Evolutionary conservation across 1,284 basidiomycete genomes (phyloP).

Genomic region (Ustilago xerochloae): DNA sequence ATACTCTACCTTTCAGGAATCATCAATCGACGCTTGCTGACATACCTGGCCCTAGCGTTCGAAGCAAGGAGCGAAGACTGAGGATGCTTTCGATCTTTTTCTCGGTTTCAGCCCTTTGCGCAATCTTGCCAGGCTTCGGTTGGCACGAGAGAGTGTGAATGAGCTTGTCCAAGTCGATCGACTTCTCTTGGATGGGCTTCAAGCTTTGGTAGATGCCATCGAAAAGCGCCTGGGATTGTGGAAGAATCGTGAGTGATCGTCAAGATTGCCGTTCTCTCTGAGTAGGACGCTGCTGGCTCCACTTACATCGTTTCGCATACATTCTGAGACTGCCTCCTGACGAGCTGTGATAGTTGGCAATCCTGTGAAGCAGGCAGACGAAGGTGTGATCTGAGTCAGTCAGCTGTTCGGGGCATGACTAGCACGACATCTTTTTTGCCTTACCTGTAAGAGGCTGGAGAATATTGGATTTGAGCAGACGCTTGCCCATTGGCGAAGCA

Average conservation of each 20-base stretch:
- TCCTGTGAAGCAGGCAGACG: slow-evolving; percentile 68
- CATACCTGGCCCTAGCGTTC: slow-evolving; percentile 30
- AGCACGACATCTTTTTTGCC: not conserved
- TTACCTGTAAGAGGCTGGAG: slow-evolving; percentile 81
- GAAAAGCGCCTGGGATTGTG: slow-evolving; percentile 73
- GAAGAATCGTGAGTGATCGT: not conserved
- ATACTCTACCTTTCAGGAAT: not conserved
- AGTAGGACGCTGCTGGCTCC: too few species aligned
- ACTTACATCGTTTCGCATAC: slow-evolving; percentile 75
- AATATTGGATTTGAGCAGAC: slow-evolving; percentile 82
- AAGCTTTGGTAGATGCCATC: slow-evolving; percentile 77
- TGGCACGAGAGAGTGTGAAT: slow-evolving; percentile 70
- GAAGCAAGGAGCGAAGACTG: slow-evolving; percentile 75
- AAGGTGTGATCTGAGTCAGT: not conserved
- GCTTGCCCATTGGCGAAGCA: slow-evolving; percentile 85
- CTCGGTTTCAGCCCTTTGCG: slow-evolving; percentile 73
- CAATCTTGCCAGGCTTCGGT: slow-evolving; percentile 17
- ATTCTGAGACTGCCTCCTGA: slow-evolving; percentile 74
- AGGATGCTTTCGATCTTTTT: slow-evolving; percentile 81
- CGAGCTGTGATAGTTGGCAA: slow-evolving; percentile 79
- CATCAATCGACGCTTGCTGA: not conserved
- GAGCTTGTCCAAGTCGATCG: slow-evolving; percentile 87
- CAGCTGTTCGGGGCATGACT: not conserved
- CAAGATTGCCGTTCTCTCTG: not conserved
- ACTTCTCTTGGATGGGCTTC: slow-evolving; percentile 72